Evolutionary conservation across 495 filamentous ascomycete species (phyloP).

Genomic region (Bombardia bombarda): DNA sequence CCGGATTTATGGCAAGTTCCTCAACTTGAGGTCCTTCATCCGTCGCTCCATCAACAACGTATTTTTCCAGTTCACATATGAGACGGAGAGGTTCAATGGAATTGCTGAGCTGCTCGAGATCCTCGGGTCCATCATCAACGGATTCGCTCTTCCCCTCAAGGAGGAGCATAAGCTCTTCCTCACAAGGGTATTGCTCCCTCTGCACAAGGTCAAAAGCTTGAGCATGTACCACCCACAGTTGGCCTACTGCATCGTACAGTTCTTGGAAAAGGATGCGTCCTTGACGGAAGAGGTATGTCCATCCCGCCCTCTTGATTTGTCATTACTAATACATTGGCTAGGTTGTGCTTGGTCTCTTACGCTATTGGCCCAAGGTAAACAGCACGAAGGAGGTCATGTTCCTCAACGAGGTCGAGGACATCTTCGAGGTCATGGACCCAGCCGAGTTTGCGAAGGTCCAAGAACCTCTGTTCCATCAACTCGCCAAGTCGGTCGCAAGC

Average conservation of each 20-base stretch:
- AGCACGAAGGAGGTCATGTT: conserved; percentile 99
- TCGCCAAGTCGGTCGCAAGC: conserved; percentile 96
- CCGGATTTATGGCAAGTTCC: conserved; percentile 97
- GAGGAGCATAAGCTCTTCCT: conserved; percentile 99
- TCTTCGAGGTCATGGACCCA: conserved; percentile 99
- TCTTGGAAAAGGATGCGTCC: conserved; percentile 95
- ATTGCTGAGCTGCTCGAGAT: conserved; percentile 97
- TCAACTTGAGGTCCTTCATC: conserved; percentile 96
- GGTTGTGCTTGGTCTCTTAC: conserved; percentile 89
- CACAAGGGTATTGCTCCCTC: conserved; percentile 81
- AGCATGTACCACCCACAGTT: conserved; percentile 99
- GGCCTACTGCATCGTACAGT: conserved; percentile 98
- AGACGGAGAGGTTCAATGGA: conserved; percentile 97
- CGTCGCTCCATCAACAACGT: conserved; percentile 99
- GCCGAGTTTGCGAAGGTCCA: conserved; percentile 98
- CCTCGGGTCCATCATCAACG: conserved; percentile 97
- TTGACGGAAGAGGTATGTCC: conserved; percentile 83
- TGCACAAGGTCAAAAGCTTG: conserved; percentile 97
- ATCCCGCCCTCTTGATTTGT: not conserved
- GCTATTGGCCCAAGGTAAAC: conserved; percentile 99
- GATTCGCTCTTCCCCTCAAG: conserved; percentile 93
- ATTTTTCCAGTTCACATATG: conserved; percentile 99
- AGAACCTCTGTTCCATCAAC: conserved; percentile 91
- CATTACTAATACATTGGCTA: conserved; percentile 21
- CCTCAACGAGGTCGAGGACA: conserved; percentile 98